Conservation (phyloP, 2,329 filamentous ascomycete species). For the Furcasterigmium furcatum region DNA sequence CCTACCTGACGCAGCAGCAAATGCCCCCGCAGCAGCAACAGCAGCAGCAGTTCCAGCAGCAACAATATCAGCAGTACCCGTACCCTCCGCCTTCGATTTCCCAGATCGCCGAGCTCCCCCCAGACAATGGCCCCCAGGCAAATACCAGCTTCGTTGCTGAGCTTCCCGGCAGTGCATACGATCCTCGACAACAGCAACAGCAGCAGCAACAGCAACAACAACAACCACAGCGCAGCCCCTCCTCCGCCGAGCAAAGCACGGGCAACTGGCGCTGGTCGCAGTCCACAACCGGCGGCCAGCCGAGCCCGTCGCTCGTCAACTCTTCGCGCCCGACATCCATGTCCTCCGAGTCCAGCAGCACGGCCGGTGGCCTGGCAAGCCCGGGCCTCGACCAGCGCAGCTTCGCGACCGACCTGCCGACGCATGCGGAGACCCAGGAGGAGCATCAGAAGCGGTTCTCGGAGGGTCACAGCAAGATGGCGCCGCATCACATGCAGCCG, state of each 20-base stretch:
- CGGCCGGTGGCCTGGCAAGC: constrained; percentile 28
- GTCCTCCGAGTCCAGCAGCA: constrained; percentile 22
- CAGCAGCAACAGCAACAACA: constrained; percentile 8
- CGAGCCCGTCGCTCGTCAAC: constrained; percentile 19
- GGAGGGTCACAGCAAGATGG: constrained; percentile 7
- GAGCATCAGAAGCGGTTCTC: constrained; percentile 29
- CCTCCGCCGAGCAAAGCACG: constrained; percentile 18
- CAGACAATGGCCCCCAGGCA: neutral
- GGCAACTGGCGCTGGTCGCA: constrained; percentile 37
- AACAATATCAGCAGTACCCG: constrained; percentile 16
- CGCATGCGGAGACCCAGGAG: constrained; percentile 44
- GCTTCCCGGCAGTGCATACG: constrained; percentile 47
- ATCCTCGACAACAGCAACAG: constrained; percentile 23
- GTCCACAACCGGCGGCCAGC: constrained; percentile 24
- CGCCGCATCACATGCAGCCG: constrained; percentile 8
- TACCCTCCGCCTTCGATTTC: neutral
- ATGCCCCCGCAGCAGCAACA: constrained; percentile 19
- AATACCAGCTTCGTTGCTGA: constrained; percentile 27
- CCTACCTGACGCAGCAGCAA: constrained; percentile 30
- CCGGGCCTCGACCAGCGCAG: constrained; percentile 36
- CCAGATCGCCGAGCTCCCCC: constrained; percentile 8
- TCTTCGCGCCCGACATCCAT: constrained; percentile 31
- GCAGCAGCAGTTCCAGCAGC: constrained; percentile 13
- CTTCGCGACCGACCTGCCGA: constrained; percentile 39
- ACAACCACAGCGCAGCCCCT: constrained; percentile 7